phyloP scores from a whole-genome alignment of 345 rosid genomes.

The Populus deltoides region DNA sequence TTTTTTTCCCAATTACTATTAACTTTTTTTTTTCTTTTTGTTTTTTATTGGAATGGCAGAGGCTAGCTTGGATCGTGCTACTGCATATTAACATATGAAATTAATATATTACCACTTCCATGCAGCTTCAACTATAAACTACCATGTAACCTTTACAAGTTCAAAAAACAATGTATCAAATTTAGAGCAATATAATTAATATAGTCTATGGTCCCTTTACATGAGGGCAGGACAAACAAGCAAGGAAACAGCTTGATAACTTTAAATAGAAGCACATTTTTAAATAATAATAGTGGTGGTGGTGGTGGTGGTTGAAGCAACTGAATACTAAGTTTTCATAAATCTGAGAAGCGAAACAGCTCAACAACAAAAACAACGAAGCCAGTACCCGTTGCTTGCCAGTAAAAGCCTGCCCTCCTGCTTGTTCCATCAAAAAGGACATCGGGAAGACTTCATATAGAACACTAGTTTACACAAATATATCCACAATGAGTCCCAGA shows the following conservation, averaged over 20 bases:
- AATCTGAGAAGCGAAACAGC: background rate
- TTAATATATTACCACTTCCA: background rate
- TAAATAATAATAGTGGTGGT: background rate
- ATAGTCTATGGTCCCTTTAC: background rate
- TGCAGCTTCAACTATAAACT: background rate
- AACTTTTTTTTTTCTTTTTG: too few species aligned
- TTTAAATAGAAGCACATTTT: background rate
- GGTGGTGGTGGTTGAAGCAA: too few species aligned
- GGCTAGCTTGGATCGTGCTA: background rate
- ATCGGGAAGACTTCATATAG: slow-evolving; percentile 96
- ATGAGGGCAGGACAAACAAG: background rate
- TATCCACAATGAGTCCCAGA: background rate
- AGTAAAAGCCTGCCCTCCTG: slow-evolving; percentile 91
- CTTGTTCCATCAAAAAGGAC: slow-evolving; percentile 97
- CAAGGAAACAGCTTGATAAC: background rate
- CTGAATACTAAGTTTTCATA: background rate
- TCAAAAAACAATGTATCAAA: background rate
- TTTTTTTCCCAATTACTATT: background rate
- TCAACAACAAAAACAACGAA: background rate
- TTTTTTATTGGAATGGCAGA: too few species aligned
- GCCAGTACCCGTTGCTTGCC: slow-evolving; percentile 75
- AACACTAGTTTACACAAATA: slow-evolving; percentile 45
- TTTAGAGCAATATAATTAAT: background rate
- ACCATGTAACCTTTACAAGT: background rate
- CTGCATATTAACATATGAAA: background rate